Conservation (phyloP, 2,329 filamentous ascomycete genomes). For the Neobulgaria alba region DNA sequence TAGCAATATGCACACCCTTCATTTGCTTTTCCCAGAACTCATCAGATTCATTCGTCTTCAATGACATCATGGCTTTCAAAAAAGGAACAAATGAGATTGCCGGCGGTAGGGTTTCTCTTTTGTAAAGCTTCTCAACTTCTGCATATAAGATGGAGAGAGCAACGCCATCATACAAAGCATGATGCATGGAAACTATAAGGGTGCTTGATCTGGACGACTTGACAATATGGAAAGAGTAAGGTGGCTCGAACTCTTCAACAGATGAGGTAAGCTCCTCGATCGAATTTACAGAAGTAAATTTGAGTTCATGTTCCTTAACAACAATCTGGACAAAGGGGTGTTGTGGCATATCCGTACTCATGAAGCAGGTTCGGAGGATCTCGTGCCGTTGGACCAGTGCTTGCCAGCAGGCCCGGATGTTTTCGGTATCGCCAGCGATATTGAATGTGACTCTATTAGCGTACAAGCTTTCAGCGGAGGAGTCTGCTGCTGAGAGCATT, state of each 20-base stretch:
- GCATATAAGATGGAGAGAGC: conserved; percentile 61
- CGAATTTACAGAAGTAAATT: conserved; percentile 11
- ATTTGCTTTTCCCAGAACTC: conserved; percentile 59
- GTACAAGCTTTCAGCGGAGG: conserved; percentile 46
- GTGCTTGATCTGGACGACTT: conserved; percentile 3
- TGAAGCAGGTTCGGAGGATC: conserved; percentile 71
- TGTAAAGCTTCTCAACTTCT: conserved; percentile 57
- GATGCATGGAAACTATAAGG: conserved; percentile 45
- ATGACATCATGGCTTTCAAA: conserved; percentile 46
- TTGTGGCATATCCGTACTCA: conserved; percentile 49
- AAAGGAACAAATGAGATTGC: conserved; percentile 54
- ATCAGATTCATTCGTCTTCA: conserved; percentile 42
- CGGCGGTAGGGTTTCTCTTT: conserved; percentile 36
- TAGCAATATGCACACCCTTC: conserved; percentile 6
- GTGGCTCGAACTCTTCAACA: conserved; percentile 15
- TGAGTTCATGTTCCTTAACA: conserved; percentile 36
- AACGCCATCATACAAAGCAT: conserved; percentile 79
- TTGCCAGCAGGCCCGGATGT: conserved; percentile 53
- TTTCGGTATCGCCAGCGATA: conserved; percentile 40
- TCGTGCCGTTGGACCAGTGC: conserved; percentile 57
- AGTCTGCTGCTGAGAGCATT: conserved; percentile 59
- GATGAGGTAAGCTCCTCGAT: not conserved
- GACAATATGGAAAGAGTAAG: conserved; percentile 20
- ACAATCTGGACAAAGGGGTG: conserved; percentile 68
- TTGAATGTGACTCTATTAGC: conserved; percentile 63